These are phyloP conservation scores for Monilinia laxa DNA, from an alignment of 2,329 filamentous ascomycete species.

Conservation along the genomic window DNA sequence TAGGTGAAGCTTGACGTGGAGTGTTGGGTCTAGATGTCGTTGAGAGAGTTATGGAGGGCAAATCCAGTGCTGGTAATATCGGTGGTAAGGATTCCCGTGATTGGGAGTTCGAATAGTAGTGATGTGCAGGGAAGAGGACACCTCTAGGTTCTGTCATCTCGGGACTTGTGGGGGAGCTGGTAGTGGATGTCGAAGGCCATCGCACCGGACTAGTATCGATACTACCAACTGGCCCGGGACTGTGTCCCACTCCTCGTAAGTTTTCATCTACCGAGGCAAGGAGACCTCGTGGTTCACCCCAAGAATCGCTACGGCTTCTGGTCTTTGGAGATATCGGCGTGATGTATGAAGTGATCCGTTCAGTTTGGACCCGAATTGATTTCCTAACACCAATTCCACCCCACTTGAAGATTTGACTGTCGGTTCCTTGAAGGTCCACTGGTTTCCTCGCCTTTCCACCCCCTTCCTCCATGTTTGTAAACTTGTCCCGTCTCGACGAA, in stretches of 20 bases:
- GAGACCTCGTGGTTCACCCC: conserved; percentile 14
- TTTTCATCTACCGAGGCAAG: conserved; percentile 8
- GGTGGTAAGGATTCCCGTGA: conserved; percentile 12
- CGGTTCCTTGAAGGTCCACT: conserved; percentile 16
- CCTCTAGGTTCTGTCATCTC: background rate
- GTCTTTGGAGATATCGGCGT: background rate
- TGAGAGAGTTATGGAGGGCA: conserved; percentile 10
- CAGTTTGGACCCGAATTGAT: conserved; percentile 5
- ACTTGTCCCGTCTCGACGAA: background rate
- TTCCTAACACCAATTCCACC: conserved; percentile 18
- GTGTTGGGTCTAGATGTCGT: conserved; percentile 5
- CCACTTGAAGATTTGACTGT: conserved; percentile 18
- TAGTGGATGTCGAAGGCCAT: conserved; percentile 14
- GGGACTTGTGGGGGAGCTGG: conserved; percentile 11
- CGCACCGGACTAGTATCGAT: conserved; percentile 3
- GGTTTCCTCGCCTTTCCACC: background rate
- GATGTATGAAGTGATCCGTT: conserved; percentile 16
- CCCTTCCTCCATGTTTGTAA: conserved; percentile 18
- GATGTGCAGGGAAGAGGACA: conserved; percentile 3
- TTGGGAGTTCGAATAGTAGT: background rate
- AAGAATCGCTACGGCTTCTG: background rate
- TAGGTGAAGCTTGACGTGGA: background rate
- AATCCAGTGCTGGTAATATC: conserved; percentile 4
- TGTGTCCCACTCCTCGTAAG: background rate
- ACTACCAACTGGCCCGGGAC: background rate